Evolutionary conservation across 192 early-diverging fungal genomes (phyloP).

Genomic region (Umbelopsis isabellina): DNA sequence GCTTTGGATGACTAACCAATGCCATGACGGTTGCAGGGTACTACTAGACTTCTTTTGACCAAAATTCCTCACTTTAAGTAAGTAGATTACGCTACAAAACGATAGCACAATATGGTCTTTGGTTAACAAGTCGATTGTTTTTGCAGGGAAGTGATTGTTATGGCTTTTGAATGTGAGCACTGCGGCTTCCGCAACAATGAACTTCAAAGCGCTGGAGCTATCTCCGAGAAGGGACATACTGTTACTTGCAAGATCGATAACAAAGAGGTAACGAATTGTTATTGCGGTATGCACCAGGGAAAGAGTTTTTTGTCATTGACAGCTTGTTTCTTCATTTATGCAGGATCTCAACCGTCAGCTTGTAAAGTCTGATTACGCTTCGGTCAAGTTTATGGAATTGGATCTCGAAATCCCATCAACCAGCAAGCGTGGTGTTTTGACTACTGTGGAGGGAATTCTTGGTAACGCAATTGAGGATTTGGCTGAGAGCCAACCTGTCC

Average conservation of each 20-base stretch:
- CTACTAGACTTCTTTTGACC: constrained; percentile 83
- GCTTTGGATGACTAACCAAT: constrained; percentile 2
- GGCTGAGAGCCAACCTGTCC: constrained; percentile 72
- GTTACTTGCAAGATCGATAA: constrained; percentile 63
- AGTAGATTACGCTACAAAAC: constrained; percentile 43
- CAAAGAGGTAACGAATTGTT: constrained; percentile 49
- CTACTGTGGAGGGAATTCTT: constrained; percentile 91
- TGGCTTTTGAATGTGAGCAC: constrained; percentile 88
- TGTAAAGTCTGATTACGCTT: constrained; percentile 83
- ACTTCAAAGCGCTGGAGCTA: constrained; percentile 81
- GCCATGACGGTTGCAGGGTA: constrained; percentile 58
- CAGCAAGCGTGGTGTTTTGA: constrained; percentile 75
- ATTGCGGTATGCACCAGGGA: not conserved
- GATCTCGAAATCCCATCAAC: constrained; percentile 88
- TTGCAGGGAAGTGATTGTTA: constrained; percentile 60
- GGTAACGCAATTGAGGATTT: constrained; percentile 81
- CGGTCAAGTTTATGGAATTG: constrained; percentile 78
- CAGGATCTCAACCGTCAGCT: constrained; percentile 89
- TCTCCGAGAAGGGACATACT: constrained; percentile 81
- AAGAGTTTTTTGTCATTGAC: not conserved
- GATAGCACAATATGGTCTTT: not conserved
- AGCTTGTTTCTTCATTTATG: not conserved
- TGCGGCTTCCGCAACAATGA: constrained; percentile 91
- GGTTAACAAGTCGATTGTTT: not conserved
- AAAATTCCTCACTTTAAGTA: constrained; percentile 94